Percentiles rank a stretch among this genome's conserved stretches.
Conservation (phyloP, 2,329 filamentous ascomycete species). For the Aspergillus hortae region DNA sequence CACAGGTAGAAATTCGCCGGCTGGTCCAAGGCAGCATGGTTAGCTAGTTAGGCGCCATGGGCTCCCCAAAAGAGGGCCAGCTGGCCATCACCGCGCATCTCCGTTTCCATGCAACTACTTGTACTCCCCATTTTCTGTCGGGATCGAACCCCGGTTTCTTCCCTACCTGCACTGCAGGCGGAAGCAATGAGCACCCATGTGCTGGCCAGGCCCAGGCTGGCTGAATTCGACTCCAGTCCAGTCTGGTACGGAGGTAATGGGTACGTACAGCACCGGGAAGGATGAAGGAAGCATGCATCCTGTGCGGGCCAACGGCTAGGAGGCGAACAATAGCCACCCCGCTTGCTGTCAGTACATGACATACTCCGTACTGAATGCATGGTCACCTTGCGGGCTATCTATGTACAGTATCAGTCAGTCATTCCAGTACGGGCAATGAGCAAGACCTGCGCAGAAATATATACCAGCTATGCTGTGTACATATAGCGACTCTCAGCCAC, state of each 20-base stretch:
- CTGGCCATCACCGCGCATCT: neutral
- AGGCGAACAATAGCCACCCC: neutral
- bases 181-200: too few relatives aligned
- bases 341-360: slow-evolving; percentile 1
- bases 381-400: too few relatives aligned
- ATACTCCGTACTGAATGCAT: neutral
- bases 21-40: neutral
- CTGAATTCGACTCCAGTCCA: neutral
- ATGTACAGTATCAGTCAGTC: too few relatives aligned
- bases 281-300: neutral
- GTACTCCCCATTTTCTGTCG: too few relatives aligned
- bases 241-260: neutral
- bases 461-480: too few relatives aligned
- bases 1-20: neutral
- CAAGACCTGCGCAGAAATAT: too few relatives aligned
- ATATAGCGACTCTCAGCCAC: too few relatives aligned
- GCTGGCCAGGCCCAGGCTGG: too few relatives aligned
- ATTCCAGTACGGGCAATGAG: too few relatives aligned
- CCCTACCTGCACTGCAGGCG: too few relatives aligned
- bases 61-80: neutral
- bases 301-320: neutral
- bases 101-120: too few relatives aligned
- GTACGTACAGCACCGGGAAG: neutral
- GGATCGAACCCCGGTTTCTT: too few relatives aligned
- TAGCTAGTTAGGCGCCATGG: neutral